Conservation (phyloP, 768 basidiomycete genomes). For the Tricholoma saponaceum region DNA sequence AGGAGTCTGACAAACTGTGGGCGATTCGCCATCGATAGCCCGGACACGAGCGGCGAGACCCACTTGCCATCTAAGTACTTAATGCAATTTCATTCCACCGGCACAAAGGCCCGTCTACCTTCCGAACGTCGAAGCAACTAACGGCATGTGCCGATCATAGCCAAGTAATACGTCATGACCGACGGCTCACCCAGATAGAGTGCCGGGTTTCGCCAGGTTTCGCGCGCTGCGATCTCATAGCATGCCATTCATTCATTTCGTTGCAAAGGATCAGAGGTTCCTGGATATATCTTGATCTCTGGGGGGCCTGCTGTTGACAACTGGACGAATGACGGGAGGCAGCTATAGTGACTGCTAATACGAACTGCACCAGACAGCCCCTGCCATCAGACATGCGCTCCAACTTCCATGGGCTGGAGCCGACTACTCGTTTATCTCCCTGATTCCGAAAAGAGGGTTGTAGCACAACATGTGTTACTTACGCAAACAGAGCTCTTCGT, state of each 20-base stretch:
- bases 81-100: background rate
- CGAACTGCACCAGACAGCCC: background rate
- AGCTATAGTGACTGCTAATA: background rate
- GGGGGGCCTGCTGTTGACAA: background rate
- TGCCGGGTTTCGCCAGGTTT: background rate
- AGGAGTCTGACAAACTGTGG: too few species aligned
- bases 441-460: background rate
- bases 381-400: background rate
- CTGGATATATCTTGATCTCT: background rate
- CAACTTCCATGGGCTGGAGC: background rate
- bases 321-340: background rate
- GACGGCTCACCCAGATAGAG: background rate
- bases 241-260: too few species aligned
- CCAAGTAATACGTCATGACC: background rate
- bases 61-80: too few species aligned
- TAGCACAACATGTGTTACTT: too few species aligned
- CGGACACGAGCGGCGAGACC: too few species aligned
- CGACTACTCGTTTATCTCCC: background rate
- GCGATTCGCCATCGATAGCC: background rate
- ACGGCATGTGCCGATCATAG: background rate
- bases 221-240: background rate
- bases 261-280: background rate
- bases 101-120: background rate
- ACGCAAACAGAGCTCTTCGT: background rate
- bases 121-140: background rate